Evolutionary conservation across 345 rosid genomes (phyloP).

Genomic region (Salix viminalis): DNA sequence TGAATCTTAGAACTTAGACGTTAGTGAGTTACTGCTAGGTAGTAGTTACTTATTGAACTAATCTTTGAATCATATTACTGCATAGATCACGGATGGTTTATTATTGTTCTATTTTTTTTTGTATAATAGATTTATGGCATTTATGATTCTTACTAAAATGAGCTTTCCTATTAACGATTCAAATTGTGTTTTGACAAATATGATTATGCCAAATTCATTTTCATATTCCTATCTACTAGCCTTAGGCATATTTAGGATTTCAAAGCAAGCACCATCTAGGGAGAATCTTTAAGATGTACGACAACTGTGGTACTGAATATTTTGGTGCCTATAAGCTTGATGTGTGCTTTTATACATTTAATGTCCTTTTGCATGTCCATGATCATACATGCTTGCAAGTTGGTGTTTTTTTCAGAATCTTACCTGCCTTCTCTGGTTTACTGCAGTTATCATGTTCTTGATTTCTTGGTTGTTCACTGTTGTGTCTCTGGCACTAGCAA

Average conservation of each 20-base stretch:
- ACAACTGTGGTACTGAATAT: not conserved
- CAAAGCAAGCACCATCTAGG: not conserved
- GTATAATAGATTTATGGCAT: too few species aligned
- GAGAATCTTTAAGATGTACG: not conserved
- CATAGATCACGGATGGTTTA: too few species aligned
- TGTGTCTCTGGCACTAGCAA: slow-evolving; percentile 89
- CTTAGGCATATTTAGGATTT: not conserved
- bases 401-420: not conserved
- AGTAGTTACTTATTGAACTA: too few species aligned
- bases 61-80: too few species aligned
- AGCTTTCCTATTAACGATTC: too few species aligned
- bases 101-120: too few species aligned
- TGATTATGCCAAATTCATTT: not conserved
- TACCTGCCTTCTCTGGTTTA: slow-evolving; percentile 20
- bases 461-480: slow-evolving; percentile 97
- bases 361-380: not conserved
- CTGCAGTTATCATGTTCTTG: slow-evolving; percentile 99
- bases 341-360: not conserved
- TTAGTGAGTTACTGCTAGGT: too few species aligned
- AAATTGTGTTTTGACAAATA: too few species aligned
- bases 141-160: too few species aligned
- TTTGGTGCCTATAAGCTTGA: not conserved
- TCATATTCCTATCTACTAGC: not conserved
- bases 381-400: not conserved
- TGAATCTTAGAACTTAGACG: too few species aligned